Evolutionary conservation across 2,329 filamentous ascomycete species (phyloP), one percentile per base, ranked within the genome.

Genomic region (Penicillium griseofulvum): DNA sequence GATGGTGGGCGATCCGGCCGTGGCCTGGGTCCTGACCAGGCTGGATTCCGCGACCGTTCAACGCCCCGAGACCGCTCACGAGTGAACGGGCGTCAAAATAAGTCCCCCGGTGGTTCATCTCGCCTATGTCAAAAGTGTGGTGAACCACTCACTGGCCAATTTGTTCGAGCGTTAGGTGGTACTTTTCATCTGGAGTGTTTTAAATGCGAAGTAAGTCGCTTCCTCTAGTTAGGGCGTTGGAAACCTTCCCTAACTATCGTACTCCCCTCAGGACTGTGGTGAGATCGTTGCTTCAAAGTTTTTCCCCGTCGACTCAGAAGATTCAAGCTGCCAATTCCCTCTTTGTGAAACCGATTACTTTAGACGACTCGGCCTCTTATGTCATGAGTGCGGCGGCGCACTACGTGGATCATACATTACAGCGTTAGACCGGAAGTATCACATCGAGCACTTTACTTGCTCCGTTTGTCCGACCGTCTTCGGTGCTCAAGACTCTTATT

Each of bases 271-370:
- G 93, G 94, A 99, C 73, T 99, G 94, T 70, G 91, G 90, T 64
- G 89, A 96, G 74, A 96, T 97, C 57, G 94, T 99, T 36, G 94
- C 94, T 39, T 97, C 93, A 49, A 99, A 99, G 69, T 99, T 99
- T 83, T 99, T 99, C 75, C 94, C 94, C 1, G 90, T 96, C 8
- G 92, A 96, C 63, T 90, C 96, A 65, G 91, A 95, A 66, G 86
- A 91, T 64, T 91, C 90, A 38, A 87, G 83, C 19, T 73, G 74
- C 43, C 94, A 97, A 73, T 97, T 97, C 71, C 94, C 94, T 9
- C 84, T 99, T 4, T 99, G 94, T 80, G 94, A 99, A 76, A 97
- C 88, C 24, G 94, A 99, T 75, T 99, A 99, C 74, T 99, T 99
- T 75, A 85, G 91, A 66, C 86, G 94, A 56, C 84, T 99, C 17